Base-by-base conservation (phyloP, 1,139 yeast genomes). In the Yamadazyma sp. region DNA sequence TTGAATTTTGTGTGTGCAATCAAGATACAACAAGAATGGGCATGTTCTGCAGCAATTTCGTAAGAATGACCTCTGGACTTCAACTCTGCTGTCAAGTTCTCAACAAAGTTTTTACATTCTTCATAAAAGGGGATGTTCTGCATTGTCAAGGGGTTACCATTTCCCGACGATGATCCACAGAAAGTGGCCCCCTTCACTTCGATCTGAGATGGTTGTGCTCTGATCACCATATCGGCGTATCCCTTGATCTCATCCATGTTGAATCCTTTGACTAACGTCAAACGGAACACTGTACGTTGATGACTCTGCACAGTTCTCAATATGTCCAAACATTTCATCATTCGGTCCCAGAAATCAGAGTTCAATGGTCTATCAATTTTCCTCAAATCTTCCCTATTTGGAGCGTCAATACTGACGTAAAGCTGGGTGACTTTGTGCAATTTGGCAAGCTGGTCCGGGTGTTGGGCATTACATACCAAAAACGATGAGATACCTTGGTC, bases 151-250 rank as follows among this genome's bases (percentile, higher is more conserved):
- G 96, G 92, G 56, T 88, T 88, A 34, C 92, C 91, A 58, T 87
- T 85, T 39, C 84, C 87, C 45, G 66, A 69, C 15, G 87, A 80
- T 0, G 94, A 83, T 1, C 96, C 96, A 64, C 96, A 88, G 64
- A 86, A 89, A 0, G 96, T 89, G 10, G 95, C 96, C 41, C 97
- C 97, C 63, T 89, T 89, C 44, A 89, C 84, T 62, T 89, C 98
- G 46, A 89, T 86, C 54, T 89, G 87, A 31, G 95, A 82, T 2
- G 98, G 98, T 46, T 70, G 67, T 4, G 92, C 97, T 45, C 81
- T 74, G 43, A 76, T 83, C 20, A 89, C 95, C 73, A 91, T 73
- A 54, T 88, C 95, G 0, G 96, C 96, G 58, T 89, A 89, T n/a
- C 94, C 87, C 29, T 74, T 74, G 27, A 85, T 77, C 48, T 88